phyloP scores from a whole-genome alignment of 1,284 basidiomycete species.

The Cystobasidium sp. region DNA sequence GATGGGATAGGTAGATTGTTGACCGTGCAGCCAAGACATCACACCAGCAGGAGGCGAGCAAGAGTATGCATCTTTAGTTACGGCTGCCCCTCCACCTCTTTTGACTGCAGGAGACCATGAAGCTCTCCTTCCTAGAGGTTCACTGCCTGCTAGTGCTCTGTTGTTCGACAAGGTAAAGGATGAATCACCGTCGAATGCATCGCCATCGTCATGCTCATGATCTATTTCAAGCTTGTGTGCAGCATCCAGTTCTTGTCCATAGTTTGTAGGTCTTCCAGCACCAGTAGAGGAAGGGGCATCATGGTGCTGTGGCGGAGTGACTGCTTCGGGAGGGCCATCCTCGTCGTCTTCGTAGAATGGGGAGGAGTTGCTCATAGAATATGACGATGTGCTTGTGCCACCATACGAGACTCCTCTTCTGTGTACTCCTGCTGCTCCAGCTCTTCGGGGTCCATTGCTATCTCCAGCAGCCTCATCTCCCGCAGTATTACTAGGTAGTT shows the following conservation, averaged over 20 bases:
- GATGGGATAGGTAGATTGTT: conserved; percentile 21
- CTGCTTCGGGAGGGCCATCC: conserved; percentile 31
- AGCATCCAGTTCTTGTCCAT: conserved; percentile 10
- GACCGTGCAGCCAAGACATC: conserved; percentile 22
- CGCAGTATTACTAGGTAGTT: not conserved
- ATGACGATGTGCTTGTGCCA: conserved; percentile 6
- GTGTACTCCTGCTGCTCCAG: not conserved
- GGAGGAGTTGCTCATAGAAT: conserved; percentile 2
- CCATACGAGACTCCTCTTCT: not conserved
- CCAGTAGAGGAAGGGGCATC: not conserved
- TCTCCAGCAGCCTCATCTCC: not conserved
- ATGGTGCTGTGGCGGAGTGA: conserved; percentile 25
- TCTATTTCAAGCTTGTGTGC: conserved; percentile 6
- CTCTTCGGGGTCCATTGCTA: not conserved
- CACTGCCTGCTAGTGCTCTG: not conserved
- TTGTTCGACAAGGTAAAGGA: not conserved
- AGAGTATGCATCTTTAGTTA: conserved; percentile 4
- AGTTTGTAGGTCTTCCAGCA: not conserved
- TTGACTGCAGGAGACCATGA: conserved; percentile 29
- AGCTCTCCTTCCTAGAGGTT: conserved; percentile 20
- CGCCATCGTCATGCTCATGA: conserved; percentile 3
- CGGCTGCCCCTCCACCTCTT: not conserved
- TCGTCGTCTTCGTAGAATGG: conserved; percentile 36
- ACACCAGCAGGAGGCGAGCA: conserved; percentile 17
- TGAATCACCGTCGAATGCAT: not conserved